Evolutionary conservation across 441 rosid genomes (phyloP).

Genomic region (Raphanus hybrid): DNA sequence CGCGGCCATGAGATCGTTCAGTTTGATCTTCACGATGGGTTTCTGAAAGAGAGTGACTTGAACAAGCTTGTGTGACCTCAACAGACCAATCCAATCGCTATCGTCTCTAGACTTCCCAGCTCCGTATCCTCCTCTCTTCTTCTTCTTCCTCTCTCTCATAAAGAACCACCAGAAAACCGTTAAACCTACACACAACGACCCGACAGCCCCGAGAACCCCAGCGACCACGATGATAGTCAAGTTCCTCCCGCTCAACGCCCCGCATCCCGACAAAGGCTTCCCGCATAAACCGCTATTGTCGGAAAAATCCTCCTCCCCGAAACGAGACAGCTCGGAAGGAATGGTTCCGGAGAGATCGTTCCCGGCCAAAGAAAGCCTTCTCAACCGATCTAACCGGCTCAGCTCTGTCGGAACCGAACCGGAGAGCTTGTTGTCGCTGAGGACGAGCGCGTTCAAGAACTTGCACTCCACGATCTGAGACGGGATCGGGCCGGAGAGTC

Average conservation of each 20-base stretch:
- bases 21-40: constrained; percentile 66
- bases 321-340: constrained; percentile 56
- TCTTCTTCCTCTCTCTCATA: constrained; percentile 47
- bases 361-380: constrained; percentile 54
- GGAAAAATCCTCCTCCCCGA: constrained; percentile 45
- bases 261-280: constrained; percentile 59
- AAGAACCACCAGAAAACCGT: constrained; percentile 70
- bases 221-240: constrained; percentile 60
- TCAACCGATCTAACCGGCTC: constrained; percentile 55
- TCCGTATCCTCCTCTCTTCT: constrained; percentile 44
- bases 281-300: constrained; percentile 63
- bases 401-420: constrained; percentile 66
- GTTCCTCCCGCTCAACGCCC: constrained; percentile 57
- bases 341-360: constrained; percentile 62
- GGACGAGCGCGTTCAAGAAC: constrained; percentile 57
- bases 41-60: constrained; percentile 75
- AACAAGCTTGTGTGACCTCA: constrained; percentile 68
- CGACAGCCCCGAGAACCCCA: constrained; percentile 61
- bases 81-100: constrained; percentile 59
- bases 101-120: constrained; percentile 53
- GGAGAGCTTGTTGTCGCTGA: constrained; percentile 52
- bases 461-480: constrained; percentile 58
- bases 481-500: constrained; percentile 61
- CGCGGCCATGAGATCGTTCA: constrained; percentile 60
- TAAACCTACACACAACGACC: constrained; percentile 57